A percentile compares a stretch with the other conserved stretches of the same genome.
Evolutionary conservation across 768 basidiomycete species (phyloP).

Genomic region (Leccinum arenicola): DNA sequence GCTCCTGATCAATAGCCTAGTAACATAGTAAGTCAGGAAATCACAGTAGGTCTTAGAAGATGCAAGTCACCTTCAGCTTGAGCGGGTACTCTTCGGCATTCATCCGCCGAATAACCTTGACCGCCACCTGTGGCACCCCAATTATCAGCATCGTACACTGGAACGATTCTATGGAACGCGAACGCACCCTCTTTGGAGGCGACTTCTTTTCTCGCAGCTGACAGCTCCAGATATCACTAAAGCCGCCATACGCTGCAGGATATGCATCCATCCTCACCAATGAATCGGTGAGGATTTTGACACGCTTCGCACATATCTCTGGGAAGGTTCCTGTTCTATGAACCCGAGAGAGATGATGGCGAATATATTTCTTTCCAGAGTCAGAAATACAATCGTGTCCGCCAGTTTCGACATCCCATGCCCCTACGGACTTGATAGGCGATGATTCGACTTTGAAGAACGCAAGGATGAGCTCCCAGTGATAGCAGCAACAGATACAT

Average conservation of each 20-base stretch:
- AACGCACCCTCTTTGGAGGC: constrained; percentile 13
- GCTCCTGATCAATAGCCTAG: constrained; percentile 29
- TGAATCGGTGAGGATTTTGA: constrained; percentile 15
- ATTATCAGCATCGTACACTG: background rate
- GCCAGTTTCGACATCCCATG: constrained; percentile 3
- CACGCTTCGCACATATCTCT: background rate
- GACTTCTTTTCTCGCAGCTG: background rate
- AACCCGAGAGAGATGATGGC: background rate
- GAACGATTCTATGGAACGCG: background rate
- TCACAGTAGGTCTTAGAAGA: background rate
- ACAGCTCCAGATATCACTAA: constrained; percentile 31
- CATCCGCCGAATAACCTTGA: constrained; percentile 23
- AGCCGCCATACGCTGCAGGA: constrained; percentile 28
- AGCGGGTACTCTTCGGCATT: constrained; percentile 1
- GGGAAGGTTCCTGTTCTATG: background rate
- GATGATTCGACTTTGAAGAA: too few species aligned
- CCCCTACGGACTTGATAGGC: background rate
- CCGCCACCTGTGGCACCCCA: constrained; percentile 20
- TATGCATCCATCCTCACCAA: constrained; percentile 15
- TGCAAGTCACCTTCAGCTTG: constrained; percentile 16
- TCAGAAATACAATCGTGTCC: background rate
- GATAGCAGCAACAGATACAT: too few species aligned
- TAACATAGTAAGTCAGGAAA: constrained; percentile 6
- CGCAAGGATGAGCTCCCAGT: too few species aligned
- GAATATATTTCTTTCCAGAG: background rate